Evolutionary conservation across 306 rosid genomes (phyloP), one percentile per base, ranked within the genome.

Genomic region (Pterocarpus santalinus): DNA sequence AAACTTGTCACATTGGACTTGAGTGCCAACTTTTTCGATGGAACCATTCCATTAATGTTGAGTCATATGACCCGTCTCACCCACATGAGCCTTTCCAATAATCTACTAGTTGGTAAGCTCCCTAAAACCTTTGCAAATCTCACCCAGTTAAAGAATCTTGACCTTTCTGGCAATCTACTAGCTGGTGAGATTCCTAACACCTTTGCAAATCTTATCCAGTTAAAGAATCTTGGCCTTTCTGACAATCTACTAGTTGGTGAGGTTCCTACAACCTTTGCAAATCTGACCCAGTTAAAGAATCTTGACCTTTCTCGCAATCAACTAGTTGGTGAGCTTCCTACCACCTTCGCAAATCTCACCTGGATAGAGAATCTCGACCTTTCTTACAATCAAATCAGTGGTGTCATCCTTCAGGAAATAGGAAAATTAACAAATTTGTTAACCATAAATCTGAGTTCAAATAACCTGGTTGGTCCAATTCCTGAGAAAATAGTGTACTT

Each of bases 301-400:
- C n/a, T n/a, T n/a, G n/a, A n/a, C n/a, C n/a, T n/a, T n/a, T n/a
- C n/a, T n/a, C n/a, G n/a, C n/a, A n/a, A n/a, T n/a, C n/a, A n/a
- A n/a, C n/a, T 43, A 43, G 47, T 5, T 43, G 47, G 47, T 43
- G 47, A 43, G 47, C 47, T 43, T 43, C 47, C 47, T 7, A 7
- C 7, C 6, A 34, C 39, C 0, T 4, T 77, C 51, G 17, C 53
- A 16, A 49, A 56, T 64, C 73, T 77, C 39, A 49, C 65, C 47
- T n/a, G n/a, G n/a, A 16, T 76, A 41, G 41, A 41, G 58, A 7
- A 44, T 43, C 9, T 53, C 5, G 0, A 22, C 43, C 61, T 5
- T 43, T 39, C 69, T 73, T 39, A 57, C 8, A 76, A 76, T n/a
- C 38, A 34, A 2, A 2, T 76, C 35, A 8, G 62, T 16, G 80